A percentile compares a stretch with the other conserved stretches of the same genome.
phyloP scores from a whole-genome alignment of 805 yeast genomes.

The Saturnispora silvae region DNA sequence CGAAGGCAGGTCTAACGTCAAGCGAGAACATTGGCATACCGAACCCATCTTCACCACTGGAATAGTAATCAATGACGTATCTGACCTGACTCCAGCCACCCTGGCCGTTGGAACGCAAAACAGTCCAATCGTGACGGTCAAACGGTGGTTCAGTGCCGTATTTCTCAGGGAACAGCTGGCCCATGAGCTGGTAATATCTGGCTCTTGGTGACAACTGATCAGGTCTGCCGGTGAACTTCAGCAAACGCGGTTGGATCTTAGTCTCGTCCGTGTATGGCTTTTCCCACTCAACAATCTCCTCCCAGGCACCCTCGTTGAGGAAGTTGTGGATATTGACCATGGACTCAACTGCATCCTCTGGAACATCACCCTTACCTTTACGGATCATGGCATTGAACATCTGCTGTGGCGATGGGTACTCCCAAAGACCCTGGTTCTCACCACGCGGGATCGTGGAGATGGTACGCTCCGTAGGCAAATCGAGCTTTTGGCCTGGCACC shows the following conservation, averaged over 20 bases:
- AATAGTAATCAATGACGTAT: conserved; percentile 88
- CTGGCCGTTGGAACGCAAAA: conserved; percentile 50
- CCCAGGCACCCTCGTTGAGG: conserved; percentile 96
- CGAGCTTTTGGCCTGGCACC: conserved; percentile 72
- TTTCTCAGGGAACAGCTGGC: conserved; percentile 58
- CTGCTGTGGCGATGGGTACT: conserved; percentile 98
- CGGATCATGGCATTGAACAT: conserved; percentile 97
- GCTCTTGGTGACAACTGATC: conserved; percentile 84
- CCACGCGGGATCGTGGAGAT: conserved; percentile 85
- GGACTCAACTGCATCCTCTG: conserved; percentile 90
- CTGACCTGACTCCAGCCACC: conserved; percentile 62
- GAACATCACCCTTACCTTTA: conserved; percentile 85
- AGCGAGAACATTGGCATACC: conserved; percentile 87
- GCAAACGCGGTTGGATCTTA: conserved; percentile 58
- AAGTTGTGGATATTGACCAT: conserved; percentile 98
- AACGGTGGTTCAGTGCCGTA: conserved; percentile 81
- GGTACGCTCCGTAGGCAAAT: conserved; percentile 75
- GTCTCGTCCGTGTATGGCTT: conserved; percentile 47
- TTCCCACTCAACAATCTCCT: conserved; percentile 90
- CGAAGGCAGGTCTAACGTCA: conserved; percentile 94
- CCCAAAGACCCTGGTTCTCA: conserved; percentile 72
- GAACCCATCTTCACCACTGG: conserved; percentile 80
- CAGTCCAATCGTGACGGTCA: conserved; percentile 98
- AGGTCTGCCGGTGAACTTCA: conserved; percentile 88
- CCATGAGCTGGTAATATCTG: conserved; percentile 49